Evolutionary conservation across 805 yeast species (phyloP).

Genomic region (Cyberlindnera samutprakarnensis): DNA sequence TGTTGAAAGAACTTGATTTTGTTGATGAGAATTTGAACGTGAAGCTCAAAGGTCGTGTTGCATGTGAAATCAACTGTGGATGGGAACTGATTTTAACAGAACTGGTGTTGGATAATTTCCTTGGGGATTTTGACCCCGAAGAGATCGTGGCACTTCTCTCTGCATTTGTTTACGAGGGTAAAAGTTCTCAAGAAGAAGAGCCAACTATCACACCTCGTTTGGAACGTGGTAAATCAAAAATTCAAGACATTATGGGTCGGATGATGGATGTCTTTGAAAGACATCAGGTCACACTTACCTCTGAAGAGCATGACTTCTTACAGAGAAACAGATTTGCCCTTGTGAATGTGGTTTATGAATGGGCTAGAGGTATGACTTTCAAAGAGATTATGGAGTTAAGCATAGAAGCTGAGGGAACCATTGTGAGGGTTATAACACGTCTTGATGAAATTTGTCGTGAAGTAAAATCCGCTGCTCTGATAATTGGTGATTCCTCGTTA

Average conservation of each 20-base stretch:
- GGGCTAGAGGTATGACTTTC: conserved; percentile 95
- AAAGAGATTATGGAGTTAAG: conserved; percentile 86
- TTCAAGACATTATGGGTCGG: conserved; percentile 60
- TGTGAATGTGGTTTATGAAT: conserved; percentile 91
- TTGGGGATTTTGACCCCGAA: conserved; percentile 90
- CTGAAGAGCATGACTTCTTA: conserved; percentile 79
- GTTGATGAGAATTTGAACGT: conserved; percentile 73
- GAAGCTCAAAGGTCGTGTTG: conserved; percentile 83
- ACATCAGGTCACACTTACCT: conserved; percentile 66
- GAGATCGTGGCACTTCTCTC: conserved; percentile 94
- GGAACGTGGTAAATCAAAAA: conserved; percentile 59
- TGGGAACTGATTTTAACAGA: conserved; percentile 90
- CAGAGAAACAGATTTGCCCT: conserved; percentile 83
- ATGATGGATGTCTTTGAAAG: conserved; percentile 54
- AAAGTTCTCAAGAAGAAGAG: conserved; percentile 52
- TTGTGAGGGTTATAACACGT: conserved; percentile 91
- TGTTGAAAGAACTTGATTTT: conserved; percentile 70
- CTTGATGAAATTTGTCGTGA: conserved; percentile 93
- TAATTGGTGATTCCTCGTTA: conserved; percentile 88
- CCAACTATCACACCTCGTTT: conserved; percentile 66
- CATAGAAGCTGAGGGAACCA: conserved; percentile 91
- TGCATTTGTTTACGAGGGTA: conserved; percentile 88
- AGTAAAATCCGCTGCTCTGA: conserved; percentile 87
- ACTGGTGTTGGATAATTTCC: conserved; percentile 79
- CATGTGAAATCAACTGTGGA: conserved; percentile 87